A percentile compares a stretch with the other conserved stretches of the same genome.
These are phyloP conservation scores for Botrytis galanthina DNA, from an alignment of 2,329 filamentous ascomycete species.

Conservation along the genomic window DNA sequence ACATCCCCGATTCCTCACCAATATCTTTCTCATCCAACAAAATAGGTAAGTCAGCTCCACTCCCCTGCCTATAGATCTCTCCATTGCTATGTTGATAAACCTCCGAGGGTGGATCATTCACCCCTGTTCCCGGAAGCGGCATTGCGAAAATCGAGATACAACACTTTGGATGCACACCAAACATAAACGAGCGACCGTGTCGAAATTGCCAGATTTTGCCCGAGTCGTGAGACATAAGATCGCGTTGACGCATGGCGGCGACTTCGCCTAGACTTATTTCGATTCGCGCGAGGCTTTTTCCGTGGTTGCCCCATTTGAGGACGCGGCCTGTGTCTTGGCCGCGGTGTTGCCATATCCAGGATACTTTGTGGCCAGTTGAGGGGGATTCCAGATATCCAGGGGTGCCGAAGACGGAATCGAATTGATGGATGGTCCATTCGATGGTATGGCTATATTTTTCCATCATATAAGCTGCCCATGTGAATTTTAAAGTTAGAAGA, in stretches of 20 bases:
- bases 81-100: neutral
- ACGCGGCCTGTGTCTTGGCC: neutral
- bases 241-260: neutral
- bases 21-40: neutral
- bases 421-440: neutral
- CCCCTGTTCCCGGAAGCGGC: no score
- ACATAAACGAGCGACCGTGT: neutral
- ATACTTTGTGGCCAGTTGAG: neutral
- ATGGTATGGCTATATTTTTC: neutral
- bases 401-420: neutral
- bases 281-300: neutral
- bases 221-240: neutral
- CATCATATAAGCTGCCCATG: neutral
- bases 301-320: neutral
- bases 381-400: neutral
- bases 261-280: neutral
- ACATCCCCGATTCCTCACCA: neutral
- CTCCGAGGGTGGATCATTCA: rapidly evolving
- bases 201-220: neutral
- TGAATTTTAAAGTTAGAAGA: neutral
- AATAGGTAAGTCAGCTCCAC: neutral
- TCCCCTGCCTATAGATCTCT: no score
- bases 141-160: neutral
- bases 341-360: neutral
- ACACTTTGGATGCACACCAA: neutral